Conservation (phyloP, 371 early-diverging fungal species). For the Syncephalastrum racemosum region DNA sequence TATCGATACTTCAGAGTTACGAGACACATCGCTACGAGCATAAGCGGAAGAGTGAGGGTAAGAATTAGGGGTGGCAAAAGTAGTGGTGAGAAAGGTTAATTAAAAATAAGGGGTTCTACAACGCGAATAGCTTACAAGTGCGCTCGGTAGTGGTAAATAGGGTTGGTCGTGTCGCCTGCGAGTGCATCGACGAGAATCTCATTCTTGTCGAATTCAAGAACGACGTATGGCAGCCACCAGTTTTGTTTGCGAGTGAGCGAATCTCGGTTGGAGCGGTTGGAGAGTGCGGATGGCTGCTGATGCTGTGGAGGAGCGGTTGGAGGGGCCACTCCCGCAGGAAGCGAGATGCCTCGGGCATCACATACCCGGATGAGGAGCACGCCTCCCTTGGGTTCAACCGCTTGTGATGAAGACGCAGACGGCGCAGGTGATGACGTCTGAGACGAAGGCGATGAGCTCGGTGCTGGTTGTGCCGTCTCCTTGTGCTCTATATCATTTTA, state of each 20-base stretch:
- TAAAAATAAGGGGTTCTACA: conserved; percentile 17
- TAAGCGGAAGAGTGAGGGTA: not conserved
- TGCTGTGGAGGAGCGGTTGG: conserved; percentile 39
- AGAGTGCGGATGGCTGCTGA: conserved; percentile 10
- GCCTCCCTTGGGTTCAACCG: conserved; percentile 56
- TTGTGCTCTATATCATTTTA: conserved; percentile 21
- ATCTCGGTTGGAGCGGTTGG: conserved; percentile 53
- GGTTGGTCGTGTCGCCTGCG: conserved; percentile 72
- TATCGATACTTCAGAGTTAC: conserved; percentile 79
- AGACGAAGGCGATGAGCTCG: conserved; percentile 1
- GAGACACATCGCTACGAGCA: conserved; percentile 80
- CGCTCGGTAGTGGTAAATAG: conserved; percentile 84
- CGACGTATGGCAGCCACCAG: conserved; percentile 85
- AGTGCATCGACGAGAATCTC: conserved; percentile 83
- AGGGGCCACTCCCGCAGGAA: conserved; percentile 54
- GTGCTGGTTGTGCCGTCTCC: conserved; percentile 14
- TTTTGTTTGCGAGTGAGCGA: conserved; percentile 70
- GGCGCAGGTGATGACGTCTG: conserved; percentile 11
- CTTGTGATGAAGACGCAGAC: conserved; percentile 14
- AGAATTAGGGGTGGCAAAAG: conserved; percentile 5
- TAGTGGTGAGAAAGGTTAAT: not conserved
- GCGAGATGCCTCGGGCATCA: conserved; percentile 74
- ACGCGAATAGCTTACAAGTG: conserved; percentile 74
- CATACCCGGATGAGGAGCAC: conserved; percentile 78
- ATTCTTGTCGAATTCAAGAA: conserved; percentile 93